A percentile compares a stretch with the other conserved stretches of the same genome.
phyloP scores from a whole-genome alignment of 768 basidiomycete genomes.

The Auricularia cornea region DNA sequence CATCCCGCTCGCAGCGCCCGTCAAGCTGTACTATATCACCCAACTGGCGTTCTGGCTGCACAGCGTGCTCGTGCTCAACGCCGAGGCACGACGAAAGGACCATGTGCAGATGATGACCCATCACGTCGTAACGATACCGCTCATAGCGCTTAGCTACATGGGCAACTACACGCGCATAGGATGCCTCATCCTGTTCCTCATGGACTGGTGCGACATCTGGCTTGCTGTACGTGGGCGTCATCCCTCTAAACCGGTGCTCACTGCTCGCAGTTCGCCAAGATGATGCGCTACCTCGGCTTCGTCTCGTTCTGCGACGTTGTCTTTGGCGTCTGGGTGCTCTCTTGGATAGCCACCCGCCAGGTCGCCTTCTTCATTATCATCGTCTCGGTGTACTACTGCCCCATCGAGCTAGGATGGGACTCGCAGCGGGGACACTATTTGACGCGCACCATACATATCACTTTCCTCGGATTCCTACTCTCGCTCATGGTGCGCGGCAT shows the following conservation, averaged over 20 bases:
- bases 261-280: constrained; percentile 70
- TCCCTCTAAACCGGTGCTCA: not conserved
- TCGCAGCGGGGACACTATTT: constrained; percentile 50
- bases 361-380: constrained; percentile 70
- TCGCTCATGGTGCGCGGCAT: not conserved
- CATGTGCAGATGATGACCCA: constrained; percentile 95
- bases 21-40: constrained; percentile 85
- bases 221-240: constrained; percentile 58
- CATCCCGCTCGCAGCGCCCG: constrained; percentile 60
- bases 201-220: constrained; percentile 93
- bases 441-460: constrained; percentile 23
- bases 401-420: constrained; percentile 51
- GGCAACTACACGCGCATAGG: constrained; percentile 85
- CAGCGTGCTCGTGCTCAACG: constrained; percentile 85
- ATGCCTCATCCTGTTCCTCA: constrained; percentile 79
- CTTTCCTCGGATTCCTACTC: constrained; percentile 40
- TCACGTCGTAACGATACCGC: constrained; percentile 78
- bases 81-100: constrained; percentile 87
- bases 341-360: constrained; percentile 89
- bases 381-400: constrained; percentile 47
- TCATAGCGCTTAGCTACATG: constrained; percentile 72
- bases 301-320: constrained; percentile 58
- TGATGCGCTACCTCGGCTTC: constrained; percentile 77
- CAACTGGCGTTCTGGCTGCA: constrained; percentile 88
- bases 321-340: constrained; percentile 77